Base-by-base conservation (phyloP, 1,284 basidiomycete species). In the Bjerkandera adusta region DNA sequence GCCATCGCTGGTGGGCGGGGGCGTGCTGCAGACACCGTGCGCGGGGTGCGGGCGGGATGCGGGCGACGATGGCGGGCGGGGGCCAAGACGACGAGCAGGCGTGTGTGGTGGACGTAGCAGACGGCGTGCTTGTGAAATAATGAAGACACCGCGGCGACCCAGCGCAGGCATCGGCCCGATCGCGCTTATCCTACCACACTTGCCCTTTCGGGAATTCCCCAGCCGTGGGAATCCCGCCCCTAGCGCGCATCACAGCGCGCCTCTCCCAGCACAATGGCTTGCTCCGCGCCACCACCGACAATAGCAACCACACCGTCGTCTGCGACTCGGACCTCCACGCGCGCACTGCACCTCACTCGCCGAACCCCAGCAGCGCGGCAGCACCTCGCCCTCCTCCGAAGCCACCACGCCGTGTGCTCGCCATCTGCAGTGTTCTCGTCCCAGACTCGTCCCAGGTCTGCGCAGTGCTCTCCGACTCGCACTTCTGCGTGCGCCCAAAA, bases 1-100 rank as follows among this genome's bases (percentile, higher is more conserved):
- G 49, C 38, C 49, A 50, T 50, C 6, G 30, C 18, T 22, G 20
- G 11, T 12, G n/a, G n/a, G n/a, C n/a, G n/a, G n/a, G n/a, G n/a
- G 27, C n/a, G 5, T 18, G 32, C 41, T 13, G 22, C 20, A 32
- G 41, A 21, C 16, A 22, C 36, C 18, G 36, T 22, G n/a, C 11
- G 5, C 30, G 22, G 35, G n/a, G n/a, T n/a, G n/a, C n/a, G n/a
- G 41, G 16, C 7, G 40, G 40, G 13, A n/a, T 30, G 27, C 8
- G 8, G 27, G 27, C n/a, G 27, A n/a, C n/a, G 41, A 25, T 42
- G 41, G 21, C 10, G 41, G 30, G 8, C 3, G 29, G 26, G 22
- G 29, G 15, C 3, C 21, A 24, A 34, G 41, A 34, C 16, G 32
- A 12, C 29, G 30, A 7, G 41, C 11, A 16, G 13, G 26, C 5